A percentile compares a stretch with the other conserved stretches of the same genome.
Evolutionary conservation across 2,329 filamentous ascomycete genomes (phyloP).

Genomic region (Penicillium sp.): DNA sequence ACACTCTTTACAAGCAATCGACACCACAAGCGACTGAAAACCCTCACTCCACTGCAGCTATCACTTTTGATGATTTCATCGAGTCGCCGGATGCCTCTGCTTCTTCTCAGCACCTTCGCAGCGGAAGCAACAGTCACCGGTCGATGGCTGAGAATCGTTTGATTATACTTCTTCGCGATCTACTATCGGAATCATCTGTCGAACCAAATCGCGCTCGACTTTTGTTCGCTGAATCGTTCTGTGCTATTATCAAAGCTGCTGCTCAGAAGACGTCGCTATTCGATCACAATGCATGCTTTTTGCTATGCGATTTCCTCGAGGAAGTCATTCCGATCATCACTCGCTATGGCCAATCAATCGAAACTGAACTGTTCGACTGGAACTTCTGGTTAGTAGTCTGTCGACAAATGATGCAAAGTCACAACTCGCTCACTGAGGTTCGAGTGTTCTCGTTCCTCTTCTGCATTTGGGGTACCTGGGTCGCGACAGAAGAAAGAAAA

Average conservation of each 20-base stretch:
- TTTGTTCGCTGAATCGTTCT: conserved; percentile 76
- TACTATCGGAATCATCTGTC: conserved; percentile 64
- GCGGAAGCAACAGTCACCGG: conserved; percentile 67
- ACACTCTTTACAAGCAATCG: conserved; percentile 75
- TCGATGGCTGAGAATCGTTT: conserved; percentile 88
- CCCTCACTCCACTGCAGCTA: conserved; percentile 50
- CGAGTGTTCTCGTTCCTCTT: conserved; percentile 81
- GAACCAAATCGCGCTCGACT: conserved; percentile 60
- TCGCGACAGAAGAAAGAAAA: conserved; percentile 67
- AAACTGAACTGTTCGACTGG: conserved; percentile 57
- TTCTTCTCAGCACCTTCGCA: conserved; percentile 62
- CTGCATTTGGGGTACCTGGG: conserved; percentile 73
- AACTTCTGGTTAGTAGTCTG: conserved; percentile 82
- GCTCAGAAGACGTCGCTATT: conserved; percentile 76
- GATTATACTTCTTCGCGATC: conserved; percentile 77
- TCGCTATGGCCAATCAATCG: conserved; percentile 57
- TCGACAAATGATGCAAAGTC: conserved; percentile 74
- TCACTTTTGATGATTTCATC: conserved; percentile 68
- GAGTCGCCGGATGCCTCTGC: conserved; percentile 67
- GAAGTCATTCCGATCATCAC: conserved; percentile 71
- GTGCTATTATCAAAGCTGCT: conserved; percentile 69
- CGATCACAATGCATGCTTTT: conserved; percentile 81
- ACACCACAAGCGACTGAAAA: conserved; percentile 48
- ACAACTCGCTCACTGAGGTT: conserved; percentile 89
- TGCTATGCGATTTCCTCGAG: conserved; percentile 87